Evolutionary conservation across 176 grass and related monocot genomes (phyloP), one percentile per base, ranked within the genome.

Genomic region (Eragrostis curvula): DNA sequence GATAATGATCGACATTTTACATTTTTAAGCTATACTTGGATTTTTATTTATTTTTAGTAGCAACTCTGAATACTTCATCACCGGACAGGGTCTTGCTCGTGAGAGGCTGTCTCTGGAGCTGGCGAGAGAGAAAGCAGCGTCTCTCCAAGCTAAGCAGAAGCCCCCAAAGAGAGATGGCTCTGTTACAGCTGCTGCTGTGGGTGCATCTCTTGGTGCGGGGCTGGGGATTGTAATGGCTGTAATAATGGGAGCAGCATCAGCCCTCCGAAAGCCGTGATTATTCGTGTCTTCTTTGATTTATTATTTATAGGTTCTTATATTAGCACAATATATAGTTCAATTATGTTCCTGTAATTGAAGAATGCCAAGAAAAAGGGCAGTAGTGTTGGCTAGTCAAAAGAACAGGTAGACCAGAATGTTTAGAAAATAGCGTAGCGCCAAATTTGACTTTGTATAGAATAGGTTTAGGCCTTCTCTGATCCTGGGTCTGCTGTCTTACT

Each of bases 211-310:
- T 63, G 96, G 96, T 68, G 92, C 92, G 60, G 92, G 96, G 14
- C 88, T 98, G 40, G 96, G 96, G 28, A 58, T 98, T 79, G 90
- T 95, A 74, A 91, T 98, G 96, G 90, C 95, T 41, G 78, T 98
- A 78, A 91, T 95, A 72, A 98, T 98, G 96, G 96, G 96, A 50
- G 96, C 96, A 56, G 92, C 89, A 68, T 98, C 96, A 80, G 88
- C 92, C 16, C 84, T 95, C 48, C 84, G 96, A 66, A 98, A 98
- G 71, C 92, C 95, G 3, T 95, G 79, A 93, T 72, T 55, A 27
- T 77, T 25, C n/a, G 6, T 67, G 21, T 45, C 21, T 46, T 81
- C n/a, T n/a, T 81, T 50, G 17, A 68, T 74, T 67, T 41, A 29
- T 76, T 41, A 12, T 80, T 55, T 55, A 80, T 55, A 65, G 8